Base-by-base conservation (phyloP, 129 eudicot species). In the Saussurea involucrata region DNA sequence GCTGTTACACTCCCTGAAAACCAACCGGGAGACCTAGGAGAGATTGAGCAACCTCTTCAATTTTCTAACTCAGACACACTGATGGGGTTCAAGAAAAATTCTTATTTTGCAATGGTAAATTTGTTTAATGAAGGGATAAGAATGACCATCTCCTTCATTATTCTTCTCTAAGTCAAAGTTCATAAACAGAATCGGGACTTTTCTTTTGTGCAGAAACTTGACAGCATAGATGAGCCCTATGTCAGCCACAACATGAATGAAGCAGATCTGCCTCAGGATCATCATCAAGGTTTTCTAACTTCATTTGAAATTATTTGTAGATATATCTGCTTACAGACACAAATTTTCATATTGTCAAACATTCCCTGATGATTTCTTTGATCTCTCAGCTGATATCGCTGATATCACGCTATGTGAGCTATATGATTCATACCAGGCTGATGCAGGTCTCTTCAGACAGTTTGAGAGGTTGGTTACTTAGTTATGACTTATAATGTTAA, bases 1-100 rank as follows among this genome's bases (percentile, higher is more conserved):
- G 85, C 90, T 44, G 90, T 95, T 74, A 95, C 97, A 63, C 82
- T 92, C 63, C 96, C 92, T 20, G 91, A 86, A 68, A 90, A 88
- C 72, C 77, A 81, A 71, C 77, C 80, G 1, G 80, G 76, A 42
- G 91, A 92, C 65, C 68, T 85, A 68, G 90, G 86, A 55, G 99
- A 95, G 55, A 68, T 74, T 71, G 97, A 89, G 78, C 88, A 83
- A 68, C 84, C 83, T 12, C 83, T 84, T 69, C 77, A 81, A 9
- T 85, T 64, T 79, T 74, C 96, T 71, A 80, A 76, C 69, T 74
- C 86, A 60, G 67, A 55, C 53, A 87, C 88, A 0, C 76, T 74
- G 65, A 79, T 80, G 88, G 90, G 76, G 20, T 92, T 95, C 60
- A 87, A 86, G 79, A 87, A 73, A 85, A 80, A 87, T 34, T 83